Base-by-base conservation (phyloP, 2,329 filamentous ascomycete genomes). In the Fusarium annulatum region DNA sequence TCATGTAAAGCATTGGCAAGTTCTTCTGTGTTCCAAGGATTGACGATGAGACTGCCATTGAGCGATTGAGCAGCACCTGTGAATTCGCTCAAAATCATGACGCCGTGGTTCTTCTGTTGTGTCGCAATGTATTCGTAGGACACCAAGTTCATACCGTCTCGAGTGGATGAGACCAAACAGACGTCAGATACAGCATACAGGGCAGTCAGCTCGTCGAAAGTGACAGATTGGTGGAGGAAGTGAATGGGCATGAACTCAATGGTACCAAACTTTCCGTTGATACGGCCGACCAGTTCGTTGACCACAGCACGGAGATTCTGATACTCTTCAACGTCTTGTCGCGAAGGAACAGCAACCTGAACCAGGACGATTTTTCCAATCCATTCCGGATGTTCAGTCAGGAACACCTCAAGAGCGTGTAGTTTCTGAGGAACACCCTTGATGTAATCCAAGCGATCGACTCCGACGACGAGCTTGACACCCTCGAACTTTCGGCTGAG, bases 231-330 rank as follows among this genome's bases (percentile, higher is more conserved):
- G 85, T 98, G 96, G 79, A 98, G 91, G 86, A 98, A 98, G 84
- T 98, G 96, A 77, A 99, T 98, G 2, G 96, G 96, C 93, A 97
- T 98, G 85, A 98, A 98, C 83, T 98, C 96, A 79, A 98, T 93
- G 38, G 95, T 98, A 81, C 96, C 95, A 79, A 98, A 98, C 81
- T 94, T 95, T 79, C 96, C 96, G 80, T 99, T 99, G 85, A 99
- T 98, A 69, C 96, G 91, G 42, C 96, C 96, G 19, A 98, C 96
- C 16, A 98, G 89, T 85, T 99, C 96, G 81, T 98, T 99, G 80
- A 98, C 95, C 8, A 97, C 94, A 26, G 95, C 95, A 34, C 96
- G 92, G 41, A 99, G 88, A 80, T 98, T 98, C 82, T 98, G 96
- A 81, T 99, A 98, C 81, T 98, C 96, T 79, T 98, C 96, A 64